These are phyloP conservation scores for Brassica incana DNA, from an alignment of 345 rosid species.

Conservation along the genomic window DNA sequence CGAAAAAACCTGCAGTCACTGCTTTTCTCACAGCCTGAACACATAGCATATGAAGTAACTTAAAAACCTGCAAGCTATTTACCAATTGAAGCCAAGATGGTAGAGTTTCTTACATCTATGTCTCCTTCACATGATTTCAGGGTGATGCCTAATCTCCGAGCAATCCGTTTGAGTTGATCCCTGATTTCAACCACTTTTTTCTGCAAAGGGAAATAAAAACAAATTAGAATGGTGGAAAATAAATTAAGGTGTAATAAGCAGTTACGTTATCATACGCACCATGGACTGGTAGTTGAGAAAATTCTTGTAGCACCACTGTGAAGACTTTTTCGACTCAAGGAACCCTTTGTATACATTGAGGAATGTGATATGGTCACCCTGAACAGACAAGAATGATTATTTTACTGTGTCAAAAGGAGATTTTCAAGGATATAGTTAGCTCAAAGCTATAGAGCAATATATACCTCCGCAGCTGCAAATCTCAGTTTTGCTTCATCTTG, in stretches of 20 bases:
- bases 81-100: not conserved
- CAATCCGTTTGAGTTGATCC: constrained; percentile 76
- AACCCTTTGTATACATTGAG: constrained; percentile 88
- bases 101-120: constrained; percentile 46
- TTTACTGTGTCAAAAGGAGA: not conserved
- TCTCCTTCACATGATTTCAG: constrained; percentile 80
- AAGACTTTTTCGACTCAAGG: constrained; percentile 78
- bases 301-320: constrained; percentile 85
- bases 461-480: constrained; percentile 98
- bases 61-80: constrained; percentile 13
- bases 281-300: constrained; percentile 81
- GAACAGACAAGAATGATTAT: constrained; percentile 33
- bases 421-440: not conserved
- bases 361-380: constrained; percentile 96
- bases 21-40: constrained; percentile 83
- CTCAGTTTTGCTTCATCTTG: constrained; percentile 89
- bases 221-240: not conserved
- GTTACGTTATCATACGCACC: constrained; percentile 47
- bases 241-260: not conserved
- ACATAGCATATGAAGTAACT: constrained; percentile 16
- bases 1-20: constrained; percentile 48
- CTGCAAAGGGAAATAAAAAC: constrained; percentile 41
- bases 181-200: constrained; percentile 77
- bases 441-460: constrained; percentile 7
- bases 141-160: constrained; percentile 71